Percentiles rank a stretch among this genome's conserved stretches.
These are phyloP conservation scores for Cystofilobasidium capitatum DNA, from an alignment of 768 basidiomycete genomes.

Conservation along the genomic window DNA sequence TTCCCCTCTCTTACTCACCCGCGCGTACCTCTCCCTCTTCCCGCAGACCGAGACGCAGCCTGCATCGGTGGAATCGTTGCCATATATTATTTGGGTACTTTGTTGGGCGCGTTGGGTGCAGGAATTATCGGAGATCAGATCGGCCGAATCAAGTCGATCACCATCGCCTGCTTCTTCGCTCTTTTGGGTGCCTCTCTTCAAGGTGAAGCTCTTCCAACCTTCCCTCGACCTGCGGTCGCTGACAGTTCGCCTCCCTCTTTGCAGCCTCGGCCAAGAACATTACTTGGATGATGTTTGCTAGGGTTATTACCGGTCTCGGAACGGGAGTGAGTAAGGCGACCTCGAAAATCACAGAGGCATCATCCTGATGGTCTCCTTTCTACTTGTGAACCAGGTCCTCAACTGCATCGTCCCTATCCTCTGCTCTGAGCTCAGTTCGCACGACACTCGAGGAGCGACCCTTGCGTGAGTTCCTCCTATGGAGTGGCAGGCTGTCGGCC, in stretches of 20 bases:
- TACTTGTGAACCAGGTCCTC: too few relatives aligned
- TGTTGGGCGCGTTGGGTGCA: slow-evolving; percentile 13
- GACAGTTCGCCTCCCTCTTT: too few relatives aligned
- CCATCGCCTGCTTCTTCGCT: slow-evolving; percentile 26
- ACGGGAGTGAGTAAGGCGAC: too few relatives aligned
- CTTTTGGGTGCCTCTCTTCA: slow-evolving; percentile 32
- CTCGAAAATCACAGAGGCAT: too few relatives aligned
- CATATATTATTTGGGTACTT: slow-evolving; percentile 23
- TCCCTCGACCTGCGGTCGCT: too few relatives aligned
- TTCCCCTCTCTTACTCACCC: background rate
- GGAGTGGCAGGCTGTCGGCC: too few relatives aligned
- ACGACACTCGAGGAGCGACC: slow-evolving; percentile 30
- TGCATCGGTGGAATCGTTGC: slow-evolving; percentile 23
- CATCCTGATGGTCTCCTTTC: too few relatives aligned
- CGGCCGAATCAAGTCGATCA: slow-evolving; percentile 18
- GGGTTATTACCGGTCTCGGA: slow-evolving; percentile 31
- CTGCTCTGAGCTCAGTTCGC: slow-evolving; percentile 30
- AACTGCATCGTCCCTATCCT: slow-evolving; percentile 36
- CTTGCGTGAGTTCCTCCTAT: slow-evolving; percentile 30
- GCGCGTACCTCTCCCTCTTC: too few relatives aligned
- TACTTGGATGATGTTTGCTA: slow-evolving; percentile 29
- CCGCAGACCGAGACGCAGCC: slow-evolving; percentile 23
- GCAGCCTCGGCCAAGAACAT: slow-evolving; percentile 27
- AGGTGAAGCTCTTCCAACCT: too few relatives aligned
- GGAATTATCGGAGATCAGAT: slow-evolving; percentile 15